These are phyloP conservation scores for Melastoma malabathricum DNA, from an alignment of 345 rosid species.

Conservation along the genomic window DNA sequence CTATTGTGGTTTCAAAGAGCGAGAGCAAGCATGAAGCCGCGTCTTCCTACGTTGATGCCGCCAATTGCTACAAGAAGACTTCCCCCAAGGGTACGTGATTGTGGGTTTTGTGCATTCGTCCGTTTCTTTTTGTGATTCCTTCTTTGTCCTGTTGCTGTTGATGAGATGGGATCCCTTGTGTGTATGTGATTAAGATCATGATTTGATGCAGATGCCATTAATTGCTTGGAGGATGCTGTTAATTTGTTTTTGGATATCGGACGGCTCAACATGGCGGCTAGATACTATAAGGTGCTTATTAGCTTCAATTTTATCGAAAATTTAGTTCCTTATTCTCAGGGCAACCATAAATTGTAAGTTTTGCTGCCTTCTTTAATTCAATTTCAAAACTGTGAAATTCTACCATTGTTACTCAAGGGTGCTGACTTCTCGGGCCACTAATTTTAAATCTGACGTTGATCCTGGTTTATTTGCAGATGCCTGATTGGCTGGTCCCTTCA, in stretches of 20 bases:
- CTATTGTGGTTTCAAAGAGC: constrained; percentile 22
- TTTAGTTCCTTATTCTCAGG: too few relatives aligned
- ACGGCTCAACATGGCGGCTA: constrained; percentile 97
- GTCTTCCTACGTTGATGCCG: constrained; percentile 74
- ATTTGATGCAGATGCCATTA: constrained; percentile 60
- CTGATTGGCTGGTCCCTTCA: too few relatives aligned
- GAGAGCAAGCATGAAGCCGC: constrained; percentile 90
- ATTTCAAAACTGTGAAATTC: too few relatives aligned
- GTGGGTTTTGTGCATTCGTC: neutral
- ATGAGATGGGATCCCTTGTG: neutral
- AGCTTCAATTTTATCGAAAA: neutral
- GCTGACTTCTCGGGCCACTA: too few relatives aligned
- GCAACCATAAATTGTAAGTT: too few relatives aligned
- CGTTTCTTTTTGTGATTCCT: neutral
- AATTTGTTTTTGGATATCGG: constrained; percentile 80
- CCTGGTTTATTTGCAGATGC: too few relatives aligned
- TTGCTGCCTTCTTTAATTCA: too few relatives aligned
- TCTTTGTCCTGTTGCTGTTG: neutral
- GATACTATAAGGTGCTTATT: constrained; percentile 66
- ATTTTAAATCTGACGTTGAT: too few relatives aligned
- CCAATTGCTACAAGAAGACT: constrained; percentile 82
- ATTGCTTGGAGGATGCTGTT: constrained; percentile 81
- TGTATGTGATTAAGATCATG: neutral
- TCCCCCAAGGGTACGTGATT: constrained; percentile 40
- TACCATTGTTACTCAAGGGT: too few relatives aligned